Evolutionary conservation across 345 rosid genomes (phyloP).

Genomic region (Rhizophora apiculata): DNA sequence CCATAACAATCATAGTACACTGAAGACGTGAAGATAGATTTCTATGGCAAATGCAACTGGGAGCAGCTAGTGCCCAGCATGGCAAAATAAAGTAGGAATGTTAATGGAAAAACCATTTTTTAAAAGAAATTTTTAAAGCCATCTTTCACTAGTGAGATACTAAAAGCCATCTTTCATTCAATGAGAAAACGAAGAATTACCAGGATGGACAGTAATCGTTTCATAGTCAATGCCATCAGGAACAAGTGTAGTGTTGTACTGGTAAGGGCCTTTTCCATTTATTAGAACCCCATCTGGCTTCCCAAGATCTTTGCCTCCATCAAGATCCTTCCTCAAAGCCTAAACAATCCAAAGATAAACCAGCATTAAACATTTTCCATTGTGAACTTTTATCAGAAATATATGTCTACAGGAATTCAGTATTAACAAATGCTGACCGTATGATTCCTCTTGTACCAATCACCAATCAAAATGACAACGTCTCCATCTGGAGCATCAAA

Average conservation of each 20-base stretch:
- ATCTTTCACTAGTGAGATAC: too few relatives aligned
- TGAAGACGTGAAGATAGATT: neutral
- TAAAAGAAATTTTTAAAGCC: too few relatives aligned
- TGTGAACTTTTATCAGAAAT: neutral
- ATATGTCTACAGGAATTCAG: neutral
- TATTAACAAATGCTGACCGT: slow-evolving; percentile 55
- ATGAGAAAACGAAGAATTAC: slow-evolving; percentile 35
- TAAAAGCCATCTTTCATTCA: neutral
- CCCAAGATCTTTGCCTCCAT: slow-evolving; percentile 90
- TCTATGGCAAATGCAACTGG: neutral
- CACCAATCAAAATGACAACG: slow-evolving; percentile 75
- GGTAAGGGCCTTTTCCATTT: slow-evolving; percentile 97
- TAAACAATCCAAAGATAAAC: slow-evolving; percentile 26
- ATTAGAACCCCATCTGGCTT: slow-evolving; percentile 97
- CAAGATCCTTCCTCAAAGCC: slow-evolving; percentile 92
- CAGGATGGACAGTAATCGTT: slow-evolving; percentile 85
- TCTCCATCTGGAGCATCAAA: slow-evolving; percentile 76
- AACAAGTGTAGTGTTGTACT: slow-evolving; percentile 76
- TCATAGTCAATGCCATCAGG: slow-evolving; percentile 69
- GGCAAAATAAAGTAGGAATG: neutral
- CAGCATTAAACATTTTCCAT: neutral
- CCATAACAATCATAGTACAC: neutral
- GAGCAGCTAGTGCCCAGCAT: neutral
- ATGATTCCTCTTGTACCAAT: slow-evolving; percentile 93
- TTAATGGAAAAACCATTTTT: too few relatives aligned